Evolutionary conservation across 2,329 filamentous ascomycete species (phyloP).

Genomic region (Hypoxylon rubiginosum): DNA sequence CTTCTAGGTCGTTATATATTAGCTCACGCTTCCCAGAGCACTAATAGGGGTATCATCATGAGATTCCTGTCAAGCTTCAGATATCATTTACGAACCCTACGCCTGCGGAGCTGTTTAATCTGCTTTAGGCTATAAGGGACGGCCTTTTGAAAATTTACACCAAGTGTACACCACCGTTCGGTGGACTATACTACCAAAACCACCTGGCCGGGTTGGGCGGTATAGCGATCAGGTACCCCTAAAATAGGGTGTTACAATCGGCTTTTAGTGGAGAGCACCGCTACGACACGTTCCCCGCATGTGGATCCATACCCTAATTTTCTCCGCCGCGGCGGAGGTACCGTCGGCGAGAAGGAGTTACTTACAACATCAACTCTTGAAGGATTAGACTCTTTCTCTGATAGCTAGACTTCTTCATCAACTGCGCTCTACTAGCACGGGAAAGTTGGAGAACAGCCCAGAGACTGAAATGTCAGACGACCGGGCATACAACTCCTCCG

Average conservation of each 20-base stretch:
- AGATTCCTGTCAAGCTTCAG: no score
- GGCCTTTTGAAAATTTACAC: neutral
- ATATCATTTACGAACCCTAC: no score
- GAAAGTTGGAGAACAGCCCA: neutral
- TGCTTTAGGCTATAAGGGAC: neutral
- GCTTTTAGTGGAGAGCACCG: neutral
- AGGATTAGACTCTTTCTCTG: no score
- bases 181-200: no score
- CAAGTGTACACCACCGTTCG: no score
- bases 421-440: neutral
- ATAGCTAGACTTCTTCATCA: neutral
- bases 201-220: no score
- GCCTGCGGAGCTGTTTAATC: slow-evolving; percentile 2
- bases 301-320: slow-evolving; percentile 9
- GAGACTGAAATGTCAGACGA: slow-evolving; percentile 6
- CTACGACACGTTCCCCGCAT: neutral
- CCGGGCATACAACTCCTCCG: slow-evolving; percentile 2
- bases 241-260: neutral
- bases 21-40: neutral
- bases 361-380: neutral
- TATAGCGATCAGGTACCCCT: neutral
- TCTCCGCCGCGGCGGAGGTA: slow-evolving; percentile 36
- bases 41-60: no score
- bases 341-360: neutral
- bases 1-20: slow-evolving; percentile 1